These are phyloP conservation scores for Cornus suecica DNA, from an alignment of 148 eudicot species.

Conservation along the genomic window DNA sequence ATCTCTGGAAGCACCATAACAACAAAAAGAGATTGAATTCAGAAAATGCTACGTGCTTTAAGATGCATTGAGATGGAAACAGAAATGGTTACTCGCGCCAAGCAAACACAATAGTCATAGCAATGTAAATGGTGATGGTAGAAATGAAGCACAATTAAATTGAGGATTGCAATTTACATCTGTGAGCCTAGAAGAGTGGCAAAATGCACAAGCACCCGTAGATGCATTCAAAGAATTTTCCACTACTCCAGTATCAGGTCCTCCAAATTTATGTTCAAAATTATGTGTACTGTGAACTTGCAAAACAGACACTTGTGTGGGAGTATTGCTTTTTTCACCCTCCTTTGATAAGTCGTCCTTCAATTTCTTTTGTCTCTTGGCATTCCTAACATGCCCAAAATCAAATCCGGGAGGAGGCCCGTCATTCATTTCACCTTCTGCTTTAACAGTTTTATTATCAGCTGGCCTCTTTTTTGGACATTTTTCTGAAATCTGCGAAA, in stretches of 20 bases:
- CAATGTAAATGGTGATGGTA: too few species aligned
- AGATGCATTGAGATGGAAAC: background rate
- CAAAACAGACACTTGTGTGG: background rate
- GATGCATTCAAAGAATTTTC: background rate
- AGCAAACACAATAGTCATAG: background rate
- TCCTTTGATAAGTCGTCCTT: background rate
- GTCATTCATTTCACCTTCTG: background rate
- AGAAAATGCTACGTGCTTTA: background rate
- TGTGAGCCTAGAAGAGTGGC: background rate
- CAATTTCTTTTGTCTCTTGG: background rate
- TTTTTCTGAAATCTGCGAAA: background rate
- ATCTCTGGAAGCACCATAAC: conserved; percentile 39
- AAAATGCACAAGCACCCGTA: background rate
- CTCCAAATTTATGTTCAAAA: background rate
- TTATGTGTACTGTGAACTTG: background rate
- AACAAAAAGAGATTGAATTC: background rate
- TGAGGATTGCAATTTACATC: background rate
- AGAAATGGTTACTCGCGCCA: background rate
- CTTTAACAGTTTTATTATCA: background rate
- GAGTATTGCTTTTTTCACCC: background rate
- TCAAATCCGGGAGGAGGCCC: background rate
- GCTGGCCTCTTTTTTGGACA: background rate
- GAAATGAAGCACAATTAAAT: background rate
- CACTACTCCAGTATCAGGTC: background rate
- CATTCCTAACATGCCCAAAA: background rate